These are phyloP conservation scores for Eragrostis nindensis DNA, from an alignment of 176 grass and related monocot genomes.

Conservation along the genomic window DNA sequence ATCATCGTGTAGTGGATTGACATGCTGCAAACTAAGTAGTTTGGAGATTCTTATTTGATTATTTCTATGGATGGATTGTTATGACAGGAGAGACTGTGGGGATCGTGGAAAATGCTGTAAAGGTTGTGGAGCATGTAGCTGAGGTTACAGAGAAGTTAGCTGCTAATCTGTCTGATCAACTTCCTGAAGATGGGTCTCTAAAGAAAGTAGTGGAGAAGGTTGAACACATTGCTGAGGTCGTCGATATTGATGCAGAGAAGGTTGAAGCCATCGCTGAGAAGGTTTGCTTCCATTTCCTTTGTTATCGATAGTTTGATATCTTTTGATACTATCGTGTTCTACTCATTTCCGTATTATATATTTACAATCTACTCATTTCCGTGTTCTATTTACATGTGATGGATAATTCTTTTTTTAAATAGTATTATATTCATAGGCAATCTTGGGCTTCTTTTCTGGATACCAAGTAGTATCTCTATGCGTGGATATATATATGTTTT, in stretches of 20 bases:
- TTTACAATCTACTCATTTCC: background rate
- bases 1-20: too few species aligned
- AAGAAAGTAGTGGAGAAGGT: conserved; percentile 53
- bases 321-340: background rate
- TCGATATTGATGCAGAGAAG: conserved; percentile 69
- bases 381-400: background rate
- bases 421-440: background rate
- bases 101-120: conserved; percentile 37
- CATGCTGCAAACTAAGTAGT: background rate
- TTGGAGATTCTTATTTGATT: background rate
- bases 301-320: background rate
- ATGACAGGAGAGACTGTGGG: conserved; percentile 53
- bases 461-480: background rate
- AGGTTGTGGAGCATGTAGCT: conserved; percentile 68
- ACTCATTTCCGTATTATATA: background rate
- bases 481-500: background rate
- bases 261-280: conserved; percentile 67
- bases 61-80: background rate
- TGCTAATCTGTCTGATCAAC: conserved; percentile 44
- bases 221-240: conserved; percentile 56
- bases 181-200: conserved; percentile 56
- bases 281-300: conserved; percentile 38
- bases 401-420: background rate
- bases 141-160: conserved; percentile 67
- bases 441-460: background rate